These are phyloP conservation scores for Cladophialophora carrionii DNA, from an alignment of 2,329 filamentous ascomycete species.

Conservation along the genomic window DNA sequence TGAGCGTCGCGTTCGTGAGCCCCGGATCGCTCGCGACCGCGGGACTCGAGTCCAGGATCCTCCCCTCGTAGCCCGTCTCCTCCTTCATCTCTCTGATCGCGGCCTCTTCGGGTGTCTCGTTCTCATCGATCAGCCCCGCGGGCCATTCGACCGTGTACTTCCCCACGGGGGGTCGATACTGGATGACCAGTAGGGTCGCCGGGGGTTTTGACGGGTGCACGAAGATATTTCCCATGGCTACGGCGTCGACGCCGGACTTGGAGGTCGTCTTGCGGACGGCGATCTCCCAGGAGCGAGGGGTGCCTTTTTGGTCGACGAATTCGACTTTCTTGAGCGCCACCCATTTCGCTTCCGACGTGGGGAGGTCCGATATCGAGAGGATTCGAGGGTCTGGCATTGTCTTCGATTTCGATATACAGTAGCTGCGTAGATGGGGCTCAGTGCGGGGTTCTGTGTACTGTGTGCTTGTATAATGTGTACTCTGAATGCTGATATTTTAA, in stretches of 20 bases:
- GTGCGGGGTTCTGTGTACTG: too few relatives aligned
- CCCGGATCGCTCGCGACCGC: constrained; percentile 69
- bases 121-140: constrained; percentile 62
- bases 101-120: constrained; percentile 60
- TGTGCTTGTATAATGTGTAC: too few relatives aligned
- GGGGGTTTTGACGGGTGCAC: constrained; percentile 52
- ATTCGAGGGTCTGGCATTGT: constrained; percentile 23
- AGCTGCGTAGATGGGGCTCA: too few relatives aligned
- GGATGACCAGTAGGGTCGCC: constrained; percentile 55
- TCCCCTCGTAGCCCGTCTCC: constrained; percentile 65
- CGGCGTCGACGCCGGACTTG: constrained; percentile 62
- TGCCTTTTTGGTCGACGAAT: constrained; percentile 33
- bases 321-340: constrained; percentile 46
- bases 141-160: constrained; percentile 64
- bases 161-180: constrained; percentile 63
- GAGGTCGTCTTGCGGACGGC: constrained; percentile 54
- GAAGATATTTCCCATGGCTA: constrained; percentile 60
- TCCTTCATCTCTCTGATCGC: constrained; percentile 63
- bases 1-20: constrained; percentile 64
- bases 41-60: constrained; percentile 60
- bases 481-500: neutral
- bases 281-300: constrained; percentile 32
- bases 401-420: neutral
- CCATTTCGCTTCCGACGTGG: constrained; percentile 46
- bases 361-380: constrained; percentile 28